These are phyloP conservation scores for Stephanodiscus triporus DNA, from an alignment of 108 stramenopile genomes.

Conservation along the genomic window DNA sequence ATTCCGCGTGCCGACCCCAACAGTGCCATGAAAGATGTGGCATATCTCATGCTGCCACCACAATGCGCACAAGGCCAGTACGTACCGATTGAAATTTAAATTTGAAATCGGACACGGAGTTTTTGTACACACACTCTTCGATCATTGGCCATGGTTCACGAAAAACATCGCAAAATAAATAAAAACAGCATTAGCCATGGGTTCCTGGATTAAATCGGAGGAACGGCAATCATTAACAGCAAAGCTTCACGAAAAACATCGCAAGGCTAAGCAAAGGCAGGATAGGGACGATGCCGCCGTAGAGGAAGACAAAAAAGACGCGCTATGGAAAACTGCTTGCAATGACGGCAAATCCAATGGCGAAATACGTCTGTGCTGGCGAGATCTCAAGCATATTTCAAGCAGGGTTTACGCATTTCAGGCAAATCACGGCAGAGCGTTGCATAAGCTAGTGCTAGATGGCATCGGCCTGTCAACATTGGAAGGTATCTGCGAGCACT, in stretches of 20 bases:
- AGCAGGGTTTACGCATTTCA: conserved; percentile 31
- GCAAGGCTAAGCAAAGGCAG: conserved; percentile 1
- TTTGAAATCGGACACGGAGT: too few relatives aligned
- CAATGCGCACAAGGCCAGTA: not conserved
- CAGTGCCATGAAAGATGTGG: not conserved
- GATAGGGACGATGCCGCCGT: not conserved
- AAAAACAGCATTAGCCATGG: not conserved
- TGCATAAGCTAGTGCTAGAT: conserved; percentile 24
- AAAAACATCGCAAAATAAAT: too few relatives aligned
- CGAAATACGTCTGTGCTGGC: conserved; percentile 24
- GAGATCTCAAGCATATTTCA: conserved; percentile 20
- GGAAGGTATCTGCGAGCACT: conserved; percentile 12
- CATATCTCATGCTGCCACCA: not conserved
- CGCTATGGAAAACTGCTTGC: conserved; percentile 29
- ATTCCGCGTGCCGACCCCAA: not conserved
- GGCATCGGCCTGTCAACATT: conserved; percentile 19
- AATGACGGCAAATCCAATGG: conserved; percentile 20
- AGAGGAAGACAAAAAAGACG: conserved; percentile 8
- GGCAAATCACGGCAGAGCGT: conserved; percentile 7
- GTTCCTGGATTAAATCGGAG: conserved; percentile 18
- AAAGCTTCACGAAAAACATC: conserved; percentile 16
- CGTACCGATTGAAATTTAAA: too few relatives aligned
- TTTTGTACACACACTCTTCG: too few relatives aligned
- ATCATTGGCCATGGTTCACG: too few relatives aligned
- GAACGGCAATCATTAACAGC: conserved; percentile 21